Percentiles rank a stretch among this genome's conserved stretches.
These are phyloP conservation scores for Thermochaetoides thermophila DNA, from an alignment of 495 filamentous ascomycete species.

Conservation along the genomic window DNA sequence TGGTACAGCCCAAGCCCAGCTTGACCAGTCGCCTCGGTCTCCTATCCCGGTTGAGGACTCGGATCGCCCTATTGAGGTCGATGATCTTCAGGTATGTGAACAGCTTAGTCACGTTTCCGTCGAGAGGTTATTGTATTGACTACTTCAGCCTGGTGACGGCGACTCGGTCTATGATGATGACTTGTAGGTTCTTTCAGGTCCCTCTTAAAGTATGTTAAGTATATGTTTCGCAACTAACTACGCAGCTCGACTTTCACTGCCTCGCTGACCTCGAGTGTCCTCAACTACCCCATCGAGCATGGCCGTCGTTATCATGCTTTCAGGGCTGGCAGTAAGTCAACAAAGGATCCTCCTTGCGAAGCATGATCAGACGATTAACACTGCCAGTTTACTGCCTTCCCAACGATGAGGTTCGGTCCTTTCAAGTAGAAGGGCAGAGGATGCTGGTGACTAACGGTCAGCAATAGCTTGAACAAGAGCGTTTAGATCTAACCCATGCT, in stretches of 20 bases:
- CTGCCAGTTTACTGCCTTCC: slow-evolving; percentile 5
- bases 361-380: not conserved
- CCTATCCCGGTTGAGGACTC: not conserved
- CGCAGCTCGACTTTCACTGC: slow-evolving; percentile 6
- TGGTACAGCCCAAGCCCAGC: not conserved
- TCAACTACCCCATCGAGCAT: slow-evolving; percentile 15
- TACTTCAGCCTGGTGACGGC: not conserved
- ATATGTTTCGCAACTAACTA: not conserved
- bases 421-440: no score
- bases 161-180: not conserved
- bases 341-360: not conserved
- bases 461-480: slow-evolving; percentile 2
- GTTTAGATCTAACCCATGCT: slow-evolving; percentile 5
- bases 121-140: not conserved
- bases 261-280: slow-evolving; percentile 6
- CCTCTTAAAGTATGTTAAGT: not conserved
- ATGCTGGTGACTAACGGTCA: no score
- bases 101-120: not conserved
- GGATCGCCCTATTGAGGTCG: not conserved
- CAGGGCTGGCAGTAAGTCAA: slow-evolving; percentile 1
- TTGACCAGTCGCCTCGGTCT: not conserved
- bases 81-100: not conserved
- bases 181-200: not conserved
- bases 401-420: slow-evolving; percentile 5
- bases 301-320: slow-evolving; percentile 9